Evolutionary conservation across 2,329 filamentous ascomycete species (phyloP), one percentile per base, ranked within the genome.

Genomic region (Alternaria panax): DNA sequence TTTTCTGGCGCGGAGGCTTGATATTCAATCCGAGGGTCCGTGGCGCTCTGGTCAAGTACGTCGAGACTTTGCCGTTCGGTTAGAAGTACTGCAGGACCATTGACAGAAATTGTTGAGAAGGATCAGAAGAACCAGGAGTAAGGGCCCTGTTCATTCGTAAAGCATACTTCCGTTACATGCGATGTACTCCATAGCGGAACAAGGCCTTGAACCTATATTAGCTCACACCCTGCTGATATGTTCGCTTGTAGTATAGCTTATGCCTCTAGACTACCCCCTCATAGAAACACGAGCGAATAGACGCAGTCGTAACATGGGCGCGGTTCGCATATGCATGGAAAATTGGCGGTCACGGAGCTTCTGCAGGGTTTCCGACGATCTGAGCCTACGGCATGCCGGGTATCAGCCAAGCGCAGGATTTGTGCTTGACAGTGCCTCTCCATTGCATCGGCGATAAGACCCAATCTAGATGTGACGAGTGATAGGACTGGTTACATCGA

Each of bases 51-150:
- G n/a, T n/a, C 30, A n/a, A 38, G 34, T 12, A 36, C 32, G n/a
- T n/a, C 32, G 18, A 59, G 22, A 18, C 32, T 16, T 24, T 41
- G 2, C 27, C 18, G 40, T 42, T 54, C 45, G 56, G n/a, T n/a
- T n/a, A n/a, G 30, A 32, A 24, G 22, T 4, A 47, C 16, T 20
- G n/a, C 27, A 43, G n/a, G 20, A 4, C 34, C 12, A 50, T 41
- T 36, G 53, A 45, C 22, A n/a, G 18, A 25, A 32, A 56, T 20
- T 56, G 36, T 51, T 56, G 53, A 42, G 27, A 32, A 51, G n/a
- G 53, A 48, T 51, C 20, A 24, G 22, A 16, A 38, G 36, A n/a
- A n/a, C n/a, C 5, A 41, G 18, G 27, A 50, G 18, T 36, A 38
- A 22, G 45, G 36, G 16, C 6, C 36, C 7, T 24, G 27, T 5